phyloP scores from a whole-genome alignment of 148 eudicot genomes.

The Nepenthes gracilis region DNA sequence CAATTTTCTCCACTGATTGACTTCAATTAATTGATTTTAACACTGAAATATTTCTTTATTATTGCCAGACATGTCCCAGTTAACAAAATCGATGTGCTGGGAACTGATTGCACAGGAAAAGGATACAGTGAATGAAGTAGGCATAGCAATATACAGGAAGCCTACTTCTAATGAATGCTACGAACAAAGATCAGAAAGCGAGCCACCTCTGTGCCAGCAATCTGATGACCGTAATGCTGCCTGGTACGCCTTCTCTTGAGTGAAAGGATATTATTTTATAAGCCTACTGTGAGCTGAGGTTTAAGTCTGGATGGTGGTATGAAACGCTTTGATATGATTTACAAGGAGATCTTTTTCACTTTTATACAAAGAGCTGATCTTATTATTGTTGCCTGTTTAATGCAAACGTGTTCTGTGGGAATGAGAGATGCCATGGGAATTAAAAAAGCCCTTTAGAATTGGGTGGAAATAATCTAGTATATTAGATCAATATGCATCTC shows the following conservation, averaged over 20 bases:
- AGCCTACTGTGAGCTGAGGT: neutral
- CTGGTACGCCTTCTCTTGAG: constrained; percentile 14
- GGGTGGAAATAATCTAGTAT: too few relatives aligned
- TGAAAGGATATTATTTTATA: neutral
- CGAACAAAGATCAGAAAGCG: constrained; percentile 20
- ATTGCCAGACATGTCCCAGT: constrained; percentile 25
- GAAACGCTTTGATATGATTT: neutral
- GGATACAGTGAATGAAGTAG: constrained; percentile 27
- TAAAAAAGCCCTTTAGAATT: too few relatives aligned
- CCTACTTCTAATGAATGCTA: constrained; percentile 36
- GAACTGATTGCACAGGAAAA: constrained; percentile 16
- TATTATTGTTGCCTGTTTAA: too few relatives aligned
- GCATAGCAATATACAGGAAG: constrained; percentile 27
- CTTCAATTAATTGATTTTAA: constrained; percentile 1
- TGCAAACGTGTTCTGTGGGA: too few relatives aligned
- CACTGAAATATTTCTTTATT: constrained; percentile 3
- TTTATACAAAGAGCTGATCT: too few relatives aligned
- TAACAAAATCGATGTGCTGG: constrained; percentile 45
- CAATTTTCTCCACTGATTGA: neutral
- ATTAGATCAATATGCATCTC: too few relatives aligned
- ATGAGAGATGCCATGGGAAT: too few relatives aligned
- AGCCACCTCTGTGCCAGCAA: constrained; percentile 26
- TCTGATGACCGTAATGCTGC: constrained; percentile 43
- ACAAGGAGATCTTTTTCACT: too few relatives aligned
- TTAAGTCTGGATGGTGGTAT: neutral